A percentile compares a stretch with the other conserved stretches of the same genome.
Conservation (phyloP, 345 rosid species). For the Geranium brycei region DNA sequence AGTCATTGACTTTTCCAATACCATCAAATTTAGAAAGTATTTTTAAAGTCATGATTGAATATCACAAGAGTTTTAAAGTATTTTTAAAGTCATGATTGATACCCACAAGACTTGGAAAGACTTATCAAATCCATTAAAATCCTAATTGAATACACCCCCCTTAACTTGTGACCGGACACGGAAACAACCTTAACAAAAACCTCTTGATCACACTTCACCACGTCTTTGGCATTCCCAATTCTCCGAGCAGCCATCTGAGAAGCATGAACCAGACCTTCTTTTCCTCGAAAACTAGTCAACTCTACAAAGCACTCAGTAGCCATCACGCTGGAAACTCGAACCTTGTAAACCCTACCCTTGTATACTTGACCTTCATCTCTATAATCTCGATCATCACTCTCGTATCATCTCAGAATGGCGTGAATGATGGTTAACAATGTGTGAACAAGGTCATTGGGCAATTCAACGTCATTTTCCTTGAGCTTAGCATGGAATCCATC, state of each 20-base stretch:
- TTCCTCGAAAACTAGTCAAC: constrained; percentile 56
- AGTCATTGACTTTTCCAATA: no score
- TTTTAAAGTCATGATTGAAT: no score
- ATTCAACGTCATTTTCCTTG: constrained; percentile 62
- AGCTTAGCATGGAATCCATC: constrained; percentile 61
- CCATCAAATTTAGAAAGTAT: no score
- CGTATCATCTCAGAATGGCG: constrained; percentile 34
- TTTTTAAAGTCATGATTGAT: no score
- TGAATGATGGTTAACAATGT: constrained; percentile 69
- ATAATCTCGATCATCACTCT: constrained; percentile 13
- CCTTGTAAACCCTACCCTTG: constrained; percentile 47
- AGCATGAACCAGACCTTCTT: constrained; percentile 85
- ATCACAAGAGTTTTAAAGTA: no score
- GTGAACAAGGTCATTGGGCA: constrained; percentile 80
- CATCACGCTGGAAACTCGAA: constrained; percentile 74
- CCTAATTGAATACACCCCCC: no score
- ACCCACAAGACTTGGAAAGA: no score
- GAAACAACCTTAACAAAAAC: constrained; percentile 77
- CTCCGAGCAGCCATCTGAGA: constrained; percentile 69
- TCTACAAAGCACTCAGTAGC: constrained; percentile 73
- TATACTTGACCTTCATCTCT: constrained; percentile 15
- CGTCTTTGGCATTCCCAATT: constrained; percentile 42
- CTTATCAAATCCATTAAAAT: no score
- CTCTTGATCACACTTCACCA: constrained; percentile 60
- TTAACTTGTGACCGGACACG: constrained; percentile 38